Percentiles rank a stretch among this genome's conserved stretches.
Conservation (phyloP, 208 protist species). For the Leishmania aethiopica region DNA sequence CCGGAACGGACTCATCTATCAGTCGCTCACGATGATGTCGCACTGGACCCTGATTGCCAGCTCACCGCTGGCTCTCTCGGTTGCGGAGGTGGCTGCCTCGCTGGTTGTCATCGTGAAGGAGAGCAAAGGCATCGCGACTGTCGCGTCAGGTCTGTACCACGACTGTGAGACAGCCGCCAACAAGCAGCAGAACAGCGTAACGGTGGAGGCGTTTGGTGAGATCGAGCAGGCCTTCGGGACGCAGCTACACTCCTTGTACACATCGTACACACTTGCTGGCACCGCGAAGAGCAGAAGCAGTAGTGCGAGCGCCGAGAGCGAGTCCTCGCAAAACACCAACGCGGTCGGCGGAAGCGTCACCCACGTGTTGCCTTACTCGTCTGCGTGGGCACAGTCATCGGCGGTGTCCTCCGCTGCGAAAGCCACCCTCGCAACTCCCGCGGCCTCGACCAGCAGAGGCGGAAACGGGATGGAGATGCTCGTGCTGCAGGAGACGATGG, state of each 20-base stretch:
- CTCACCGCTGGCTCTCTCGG: conserved; percentile 49
- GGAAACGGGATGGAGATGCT: neutral
- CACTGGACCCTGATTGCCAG: conserved; percentile 50
- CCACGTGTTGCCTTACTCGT: neutral
- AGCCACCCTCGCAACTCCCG: neutral
- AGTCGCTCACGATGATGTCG: conserved; percentile 60
- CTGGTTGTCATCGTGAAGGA: conserved; percentile 37
- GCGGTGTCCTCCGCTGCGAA: neutral
- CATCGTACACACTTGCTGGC: conserved; percentile 32
- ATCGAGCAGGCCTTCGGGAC: conserved; percentile 38
- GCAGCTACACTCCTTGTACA: conserved; percentile 42
- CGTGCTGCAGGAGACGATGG: neutral
- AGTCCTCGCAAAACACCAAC: neutral
- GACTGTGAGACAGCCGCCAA: conserved; percentile 38
- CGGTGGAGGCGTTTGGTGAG: conserved; percentile 35
- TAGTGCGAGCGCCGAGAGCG: neutral
- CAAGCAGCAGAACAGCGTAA: conserved; percentile 22
- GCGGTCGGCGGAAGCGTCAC: neutral
- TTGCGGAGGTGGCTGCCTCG: conserved; percentile 42
- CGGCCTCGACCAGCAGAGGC: neutral
- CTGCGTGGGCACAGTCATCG: neutral
- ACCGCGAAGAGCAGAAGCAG: neutral
- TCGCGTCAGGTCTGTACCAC: conserved; percentile 17
- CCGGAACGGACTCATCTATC: conserved; percentile 53
- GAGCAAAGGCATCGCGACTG: conserved; percentile 32